These are phyloP conservation scores for Persicaria tinctoria DNA, from an alignment of 148 eudicot genomes.

Conservation along the genomic window DNA sequence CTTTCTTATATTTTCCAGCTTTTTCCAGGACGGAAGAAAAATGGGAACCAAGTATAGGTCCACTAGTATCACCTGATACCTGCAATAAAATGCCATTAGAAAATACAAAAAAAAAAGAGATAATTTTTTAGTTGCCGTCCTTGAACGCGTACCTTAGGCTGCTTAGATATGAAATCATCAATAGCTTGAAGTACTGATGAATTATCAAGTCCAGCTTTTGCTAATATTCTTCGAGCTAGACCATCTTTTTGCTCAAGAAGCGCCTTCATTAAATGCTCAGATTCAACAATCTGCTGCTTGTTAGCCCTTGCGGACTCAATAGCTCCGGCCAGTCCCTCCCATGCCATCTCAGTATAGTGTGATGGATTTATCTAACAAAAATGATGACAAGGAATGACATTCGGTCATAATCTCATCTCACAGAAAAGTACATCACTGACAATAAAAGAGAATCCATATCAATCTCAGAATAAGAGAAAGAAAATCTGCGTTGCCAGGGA, in stretches of 20 bases:
- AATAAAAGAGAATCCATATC: background rate
- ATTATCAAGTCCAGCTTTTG: slow-evolving; percentile 93
- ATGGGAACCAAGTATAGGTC: slow-evolving; percentile 63
- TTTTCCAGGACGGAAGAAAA: slow-evolving; percentile 58
- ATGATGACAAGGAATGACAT: background rate
- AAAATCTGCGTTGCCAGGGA: background rate
- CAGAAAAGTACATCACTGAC: background rate
- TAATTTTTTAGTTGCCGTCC: background rate
- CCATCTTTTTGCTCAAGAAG: slow-evolving; percentile 96
- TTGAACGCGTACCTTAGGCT: slow-evolving; percentile 59
- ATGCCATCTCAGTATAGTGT: slow-evolving; percentile 95
- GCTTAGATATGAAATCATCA: slow-evolving; percentile 79
- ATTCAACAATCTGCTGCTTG: slow-evolving; percentile 89
- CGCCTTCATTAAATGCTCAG: slow-evolving; percentile 94
- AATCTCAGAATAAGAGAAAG: background rate
- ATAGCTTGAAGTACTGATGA: slow-evolving; percentile 78
- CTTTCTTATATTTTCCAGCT: slow-evolving; percentile 76
- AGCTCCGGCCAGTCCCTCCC: slow-evolving; percentile 91
- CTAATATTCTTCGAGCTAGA: slow-evolving; percentile 77
- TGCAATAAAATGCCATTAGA: slow-evolving; percentile 24
- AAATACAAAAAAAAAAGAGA: background rate
- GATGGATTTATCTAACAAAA: slow-evolving; percentile 54
- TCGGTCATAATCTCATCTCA: background rate
- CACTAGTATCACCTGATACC: slow-evolving; percentile 87
- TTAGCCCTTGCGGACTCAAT: slow-evolving; percentile 65